A percentile compares a stretch with the other conserved stretches of the same genome.
These are phyloP conservation scores for Fusarium sp. DNA, from an alignment of 2,329 filamentous ascomycete species.

Conservation along the genomic window DNA sequence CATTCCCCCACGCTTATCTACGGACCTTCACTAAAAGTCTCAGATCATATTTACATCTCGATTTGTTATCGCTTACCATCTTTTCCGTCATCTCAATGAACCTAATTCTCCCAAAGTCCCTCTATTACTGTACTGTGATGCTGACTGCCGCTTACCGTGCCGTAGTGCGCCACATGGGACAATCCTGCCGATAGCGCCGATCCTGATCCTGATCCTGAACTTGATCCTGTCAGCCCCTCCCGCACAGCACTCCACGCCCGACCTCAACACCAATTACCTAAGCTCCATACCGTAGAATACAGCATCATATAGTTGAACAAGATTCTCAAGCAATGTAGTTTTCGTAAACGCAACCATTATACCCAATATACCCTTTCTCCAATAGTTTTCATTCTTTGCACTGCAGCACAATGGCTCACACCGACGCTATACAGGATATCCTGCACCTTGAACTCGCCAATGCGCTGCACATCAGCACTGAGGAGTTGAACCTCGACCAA, in stretches of 20 bases:
- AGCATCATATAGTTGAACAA: background rate
- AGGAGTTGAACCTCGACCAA: background rate
- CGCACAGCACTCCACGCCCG: background rate
- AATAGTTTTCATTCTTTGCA: background rate
- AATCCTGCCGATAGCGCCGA: background rate
- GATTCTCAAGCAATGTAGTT: background rate
- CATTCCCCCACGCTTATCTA: background rate
- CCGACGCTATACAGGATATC: background rate
- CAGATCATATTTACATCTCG: background rate
- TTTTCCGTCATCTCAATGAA: background rate
- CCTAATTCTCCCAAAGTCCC: background rate
- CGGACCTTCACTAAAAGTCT: background rate
- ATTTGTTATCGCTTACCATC: background rate
- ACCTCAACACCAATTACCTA: background rate
- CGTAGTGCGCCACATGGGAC: background rate
- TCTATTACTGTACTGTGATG: too few species aligned
- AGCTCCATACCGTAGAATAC: background rate
- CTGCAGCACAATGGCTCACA: background rate
- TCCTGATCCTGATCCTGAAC: constrained; percentile 7
- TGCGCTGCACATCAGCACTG: background rate
- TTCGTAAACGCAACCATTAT: background rate
- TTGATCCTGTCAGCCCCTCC: background rate
- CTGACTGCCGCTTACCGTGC: background rate
- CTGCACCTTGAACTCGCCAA: background rate
- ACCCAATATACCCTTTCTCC: background rate